A percentile compares a stretch with the other conserved stretches of the same genome.
These are phyloP conservation scores for Nemania abortiva DNA, from an alignment of 2,329 filamentous ascomycete genomes.

Conservation along the genomic window DNA sequence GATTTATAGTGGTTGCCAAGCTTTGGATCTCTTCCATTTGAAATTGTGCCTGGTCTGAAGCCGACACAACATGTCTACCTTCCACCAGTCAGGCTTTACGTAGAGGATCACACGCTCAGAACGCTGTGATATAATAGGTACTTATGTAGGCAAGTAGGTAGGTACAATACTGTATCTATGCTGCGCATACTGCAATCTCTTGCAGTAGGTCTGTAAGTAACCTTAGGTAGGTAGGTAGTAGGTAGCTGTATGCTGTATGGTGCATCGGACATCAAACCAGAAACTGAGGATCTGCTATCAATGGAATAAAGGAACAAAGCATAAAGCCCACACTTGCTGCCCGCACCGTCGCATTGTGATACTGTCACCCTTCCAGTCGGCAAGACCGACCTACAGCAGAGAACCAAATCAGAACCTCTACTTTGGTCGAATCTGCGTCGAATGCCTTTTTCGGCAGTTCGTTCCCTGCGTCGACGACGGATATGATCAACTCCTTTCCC, in stretches of 20 bases:
- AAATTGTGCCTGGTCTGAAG: constrained; percentile 14
- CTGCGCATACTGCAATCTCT: background rate
- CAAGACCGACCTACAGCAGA: constrained; percentile 14
- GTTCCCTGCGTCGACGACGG: background rate
- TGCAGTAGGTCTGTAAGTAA: background rate
- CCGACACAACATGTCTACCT: background rate
- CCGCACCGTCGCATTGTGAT: constrained; percentile 25
- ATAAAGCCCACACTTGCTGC: background rate
- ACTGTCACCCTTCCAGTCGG: constrained; percentile 28
- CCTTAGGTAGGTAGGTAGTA: no score
- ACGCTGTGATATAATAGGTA: constrained; percentile 19
- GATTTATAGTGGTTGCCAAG: constrained; percentile 19
- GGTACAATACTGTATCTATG: constrained; percentile 3
- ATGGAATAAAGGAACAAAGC: constrained; percentile 3
- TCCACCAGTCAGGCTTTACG: constrained; percentile 3
- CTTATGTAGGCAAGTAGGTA: no score
- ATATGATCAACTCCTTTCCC: background rate
- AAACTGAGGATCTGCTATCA: constrained; percentile 3
- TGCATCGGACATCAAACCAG: constrained; percentile 3
- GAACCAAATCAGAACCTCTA: constrained; percentile 25
- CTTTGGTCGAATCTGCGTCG: constrained; percentile 24
- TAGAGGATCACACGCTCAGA: constrained; percentile 15
- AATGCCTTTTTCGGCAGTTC: constrained; percentile 10
- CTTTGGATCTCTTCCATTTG: constrained; percentile 9
- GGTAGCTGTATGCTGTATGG: background rate